A percentile compares a stretch with the other conserved stretches of the same genome.
phyloP scores from a whole-genome alignment of 495 filamentous ascomycete species.

The Lindgomyces ingoldianus region DNA sequence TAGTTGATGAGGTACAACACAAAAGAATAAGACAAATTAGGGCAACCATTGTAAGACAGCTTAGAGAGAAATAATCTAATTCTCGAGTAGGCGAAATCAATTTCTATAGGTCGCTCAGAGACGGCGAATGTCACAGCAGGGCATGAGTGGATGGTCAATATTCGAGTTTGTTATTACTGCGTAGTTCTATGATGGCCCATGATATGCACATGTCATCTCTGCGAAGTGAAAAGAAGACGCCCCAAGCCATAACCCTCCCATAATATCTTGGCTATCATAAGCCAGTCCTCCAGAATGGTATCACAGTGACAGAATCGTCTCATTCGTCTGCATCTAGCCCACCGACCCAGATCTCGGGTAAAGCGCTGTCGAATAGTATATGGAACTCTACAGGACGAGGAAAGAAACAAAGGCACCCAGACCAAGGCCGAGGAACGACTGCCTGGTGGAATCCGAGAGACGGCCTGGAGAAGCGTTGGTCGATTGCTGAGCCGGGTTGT shows the following conservation, averaged over 20 bases:
- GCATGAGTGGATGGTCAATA: too few species aligned
- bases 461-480: constrained; percentile 28
- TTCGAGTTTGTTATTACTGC: not conserved
- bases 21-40: too few species aligned
- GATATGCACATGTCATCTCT: constrained; percentile 8
- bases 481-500: constrained; percentile 14
- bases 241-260: not conserved
- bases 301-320: constrained; percentile 7
- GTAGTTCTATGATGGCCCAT: constrained; percentile 15
- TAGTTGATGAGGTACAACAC: too few species aligned
- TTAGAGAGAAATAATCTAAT: too few species aligned
- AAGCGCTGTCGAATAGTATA: not conserved
- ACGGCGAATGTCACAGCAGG: too few species aligned
- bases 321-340: not conserved
- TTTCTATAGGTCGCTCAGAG: too few species aligned
- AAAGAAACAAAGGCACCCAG: constrained; percentile 36
- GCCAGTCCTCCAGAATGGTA: constrained; percentile 26
- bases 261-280: constrained; percentile 1
- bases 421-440: constrained; percentile 29
- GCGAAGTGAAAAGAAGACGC: constrained; percentile 20
- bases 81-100: too few species aligned
- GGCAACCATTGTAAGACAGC: too few species aligned
- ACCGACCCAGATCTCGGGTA: not conserved
- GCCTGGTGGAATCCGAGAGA: constrained; percentile 14
- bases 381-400: constrained; percentile 28